These are phyloP conservation scores for Populus hybrid DNA, from an alignment of 441 rosid species.

Conservation along the genomic window DNA sequence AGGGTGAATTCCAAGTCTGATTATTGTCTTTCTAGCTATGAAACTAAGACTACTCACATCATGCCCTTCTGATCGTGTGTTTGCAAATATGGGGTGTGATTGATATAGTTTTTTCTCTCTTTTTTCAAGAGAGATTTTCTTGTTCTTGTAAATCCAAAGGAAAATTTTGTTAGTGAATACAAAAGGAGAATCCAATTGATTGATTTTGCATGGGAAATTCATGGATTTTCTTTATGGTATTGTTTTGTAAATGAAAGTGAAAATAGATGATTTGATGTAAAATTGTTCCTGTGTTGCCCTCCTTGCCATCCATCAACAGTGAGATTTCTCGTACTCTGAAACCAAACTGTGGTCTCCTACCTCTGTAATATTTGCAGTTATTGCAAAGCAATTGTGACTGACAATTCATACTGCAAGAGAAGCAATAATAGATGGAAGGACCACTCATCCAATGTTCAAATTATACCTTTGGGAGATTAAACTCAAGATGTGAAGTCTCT, in stretches of 20 bases:
- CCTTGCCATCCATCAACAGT: not conserved
- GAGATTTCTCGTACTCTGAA: not conserved
- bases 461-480: not conserved
- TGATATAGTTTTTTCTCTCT: not conserved
- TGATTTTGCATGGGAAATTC: constrained; percentile 3
- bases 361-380: not conserved
- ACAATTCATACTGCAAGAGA: not conserved
- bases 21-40: constrained; percentile 52
- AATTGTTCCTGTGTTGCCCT: not conserved
- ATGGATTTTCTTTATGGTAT: not conserved
- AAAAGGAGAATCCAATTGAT: constrained; percentile 21
- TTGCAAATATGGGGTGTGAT: not conserved
- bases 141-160: constrained; percentile 29
- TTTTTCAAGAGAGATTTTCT: not conserved
- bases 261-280: not conserved
- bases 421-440: not conserved
- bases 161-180: constrained; percentile 38
- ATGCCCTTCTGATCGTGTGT: constrained; percentile 63
- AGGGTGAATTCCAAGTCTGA: constrained; percentile 43
- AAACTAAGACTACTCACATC: constrained; percentile 83
- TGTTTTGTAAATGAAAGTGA: not conserved
- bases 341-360: not conserved
- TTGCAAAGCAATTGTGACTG: not conserved
- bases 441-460: not conserved
- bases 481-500: not conserved